Percentiles rank a stretch among this genome's conserved stretches.
Conservation (phyloP, 768 basidiomycete genomes). For the Suillus subalutaceus region DNA sequence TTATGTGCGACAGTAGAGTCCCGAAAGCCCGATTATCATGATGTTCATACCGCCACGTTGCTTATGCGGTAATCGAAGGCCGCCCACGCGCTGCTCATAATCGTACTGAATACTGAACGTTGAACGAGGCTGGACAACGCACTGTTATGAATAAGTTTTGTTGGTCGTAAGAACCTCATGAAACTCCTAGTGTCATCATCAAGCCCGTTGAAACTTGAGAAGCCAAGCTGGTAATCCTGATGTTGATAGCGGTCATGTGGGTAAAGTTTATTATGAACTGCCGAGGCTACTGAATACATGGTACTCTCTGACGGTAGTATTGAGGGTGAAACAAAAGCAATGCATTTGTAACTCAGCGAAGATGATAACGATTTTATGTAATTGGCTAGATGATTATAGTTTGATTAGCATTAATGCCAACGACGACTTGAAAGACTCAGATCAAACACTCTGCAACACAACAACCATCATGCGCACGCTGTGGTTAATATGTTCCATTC, state of each 20-base stretch:
- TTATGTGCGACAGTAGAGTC: not conserved
- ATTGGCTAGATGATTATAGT: not conserved
- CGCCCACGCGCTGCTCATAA: not conserved
- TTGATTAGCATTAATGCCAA: too few relatives aligned
- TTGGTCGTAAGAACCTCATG: not conserved
- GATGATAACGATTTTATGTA: not conserved
- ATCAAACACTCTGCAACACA: not conserved
- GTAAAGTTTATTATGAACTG: not conserved
- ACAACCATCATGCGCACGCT: not conserved
- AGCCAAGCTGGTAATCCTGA: not conserved
- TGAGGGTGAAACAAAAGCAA: not conserved
- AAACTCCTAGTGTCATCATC: not conserved
- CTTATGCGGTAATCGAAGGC: not conserved
- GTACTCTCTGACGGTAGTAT: too few relatives aligned
- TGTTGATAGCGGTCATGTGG: not conserved
- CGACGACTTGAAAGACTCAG: too few relatives aligned
- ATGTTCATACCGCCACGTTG: not conserved
- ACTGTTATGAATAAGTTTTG: not conserved
- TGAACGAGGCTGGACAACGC: not conserved
- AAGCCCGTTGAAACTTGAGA: not conserved
- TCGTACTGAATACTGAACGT: not conserved
- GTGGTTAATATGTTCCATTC: too few relatives aligned
- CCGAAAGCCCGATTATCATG: not conserved
- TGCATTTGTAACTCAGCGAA: not conserved
- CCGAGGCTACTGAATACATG: not conserved